Evolutionary conservation across 2,329 filamentous ascomycete genomes (phyloP).

Genomic region (Cladophialophora bantiana): DNA sequence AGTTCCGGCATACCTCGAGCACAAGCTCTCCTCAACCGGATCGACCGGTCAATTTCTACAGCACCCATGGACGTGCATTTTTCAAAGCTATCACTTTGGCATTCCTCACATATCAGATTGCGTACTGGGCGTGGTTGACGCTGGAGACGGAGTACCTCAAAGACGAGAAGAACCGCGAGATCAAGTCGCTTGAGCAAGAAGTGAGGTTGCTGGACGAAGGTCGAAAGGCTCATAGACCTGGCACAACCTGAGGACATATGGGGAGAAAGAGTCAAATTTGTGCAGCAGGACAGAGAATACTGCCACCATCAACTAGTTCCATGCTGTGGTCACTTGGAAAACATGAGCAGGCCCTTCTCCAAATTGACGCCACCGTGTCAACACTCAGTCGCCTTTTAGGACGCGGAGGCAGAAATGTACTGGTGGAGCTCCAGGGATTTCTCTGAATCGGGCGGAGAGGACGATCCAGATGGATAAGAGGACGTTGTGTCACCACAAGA

Average conservation of each 20-base stretch:
- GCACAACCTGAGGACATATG: not conserved
- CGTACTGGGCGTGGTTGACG: conserved; percentile 57
- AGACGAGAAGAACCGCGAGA: conserved; percentile 48
- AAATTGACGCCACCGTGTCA: too few relatives aligned
- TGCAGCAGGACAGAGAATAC: too few relatives aligned
- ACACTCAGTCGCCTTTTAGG: too few relatives aligned
- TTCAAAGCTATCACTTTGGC: conserved; percentile 58
- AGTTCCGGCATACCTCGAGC: conserved; percentile 3
- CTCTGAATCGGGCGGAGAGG: too few relatives aligned
- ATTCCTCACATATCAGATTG: conserved; percentile 57
- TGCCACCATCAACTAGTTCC: too few relatives aligned
- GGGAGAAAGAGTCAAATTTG: conserved; percentile 2
- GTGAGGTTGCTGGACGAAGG: conserved; percentile 38
- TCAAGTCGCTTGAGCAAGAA: conserved; percentile 38
- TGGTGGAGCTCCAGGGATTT: too few relatives aligned
- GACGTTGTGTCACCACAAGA: too few relatives aligned
- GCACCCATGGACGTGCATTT: conserved; percentile 48
- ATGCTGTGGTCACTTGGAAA: too few relatives aligned
- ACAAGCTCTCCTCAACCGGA: conserved; percentile 17
- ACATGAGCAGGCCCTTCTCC: too few relatives aligned
- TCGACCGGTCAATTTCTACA: conserved; percentile 38
- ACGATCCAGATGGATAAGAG: too few relatives aligned
- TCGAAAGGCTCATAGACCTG: conserved; percentile 29
- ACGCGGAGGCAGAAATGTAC: too few relatives aligned
- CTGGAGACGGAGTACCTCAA: conserved; percentile 56